Percentiles rank a stretch among this genome's conserved stretches.
phyloP scores from a whole-genome alignment of 2,329 filamentous ascomycete genomes.

The Paraphoma chrysanthemicola region DNA sequence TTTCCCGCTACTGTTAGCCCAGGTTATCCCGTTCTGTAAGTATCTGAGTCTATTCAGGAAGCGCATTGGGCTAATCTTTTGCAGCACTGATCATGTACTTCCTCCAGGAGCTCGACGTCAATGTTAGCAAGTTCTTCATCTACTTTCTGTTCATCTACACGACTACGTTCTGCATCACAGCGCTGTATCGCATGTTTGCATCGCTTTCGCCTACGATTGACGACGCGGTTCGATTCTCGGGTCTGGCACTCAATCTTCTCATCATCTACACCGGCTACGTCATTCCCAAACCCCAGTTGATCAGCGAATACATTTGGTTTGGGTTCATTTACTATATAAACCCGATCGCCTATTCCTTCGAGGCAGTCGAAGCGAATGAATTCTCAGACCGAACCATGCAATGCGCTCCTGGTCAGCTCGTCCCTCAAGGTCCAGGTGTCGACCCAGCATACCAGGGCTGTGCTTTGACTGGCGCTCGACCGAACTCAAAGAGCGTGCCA shows the following conservation, averaged over 20 bases:
- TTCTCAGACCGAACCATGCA: conserved; percentile 64
- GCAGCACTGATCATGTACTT: conserved; percentile 68
- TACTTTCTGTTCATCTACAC: conserved; percentile 70
- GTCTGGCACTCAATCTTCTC: conserved; percentile 67
- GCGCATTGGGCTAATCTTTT: conserved; percentile 8
- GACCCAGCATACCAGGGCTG: conserved; percentile 68
- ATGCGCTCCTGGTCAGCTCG: conserved; percentile 65
- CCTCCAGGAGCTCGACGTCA: conserved; percentile 65
- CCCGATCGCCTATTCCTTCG: conserved; percentile 67
- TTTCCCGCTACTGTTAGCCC: conserved; percentile 65
- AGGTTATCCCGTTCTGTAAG: conserved; percentile 63
- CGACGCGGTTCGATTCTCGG: conserved; percentile 70
- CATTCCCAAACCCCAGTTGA: conserved; percentile 69
- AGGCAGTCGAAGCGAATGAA: conserved; percentile 72
- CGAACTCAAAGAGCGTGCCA: conserved; percentile 59
- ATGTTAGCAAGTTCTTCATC: conserved; percentile 70
- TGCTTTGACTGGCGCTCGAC: conserved; percentile 63
- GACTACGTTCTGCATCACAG: conserved; percentile 67
- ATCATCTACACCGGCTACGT: conserved; percentile 72
- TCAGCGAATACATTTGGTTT: conserved; percentile 69
- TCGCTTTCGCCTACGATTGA: conserved; percentile 69
- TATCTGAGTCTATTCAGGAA: neutral
- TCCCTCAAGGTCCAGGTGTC: conserved; percentile 64
- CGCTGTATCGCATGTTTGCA: conserved; percentile 72
- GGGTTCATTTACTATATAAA: conserved; percentile 53